Conservation (phyloP, 2,329 filamentous ascomycete species). For the Fusarium sp. region DNA sequence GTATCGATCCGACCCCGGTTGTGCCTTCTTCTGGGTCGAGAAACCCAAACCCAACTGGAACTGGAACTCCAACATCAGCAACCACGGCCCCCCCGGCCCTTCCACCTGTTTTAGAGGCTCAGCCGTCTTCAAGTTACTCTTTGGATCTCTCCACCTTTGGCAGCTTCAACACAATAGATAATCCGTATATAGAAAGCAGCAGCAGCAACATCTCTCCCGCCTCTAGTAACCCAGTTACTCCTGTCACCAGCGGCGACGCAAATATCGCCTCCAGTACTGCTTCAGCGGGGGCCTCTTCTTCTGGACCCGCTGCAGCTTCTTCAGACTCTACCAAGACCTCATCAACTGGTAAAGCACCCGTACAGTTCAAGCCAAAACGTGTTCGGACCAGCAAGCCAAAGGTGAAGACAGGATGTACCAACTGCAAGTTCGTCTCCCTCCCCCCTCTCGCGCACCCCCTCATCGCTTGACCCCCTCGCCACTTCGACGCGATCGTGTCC, state of each 20-base stretch:
- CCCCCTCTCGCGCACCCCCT: not conserved
- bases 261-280: slow-evolving; percentile 6
- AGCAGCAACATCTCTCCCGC: slow-evolving; percentile 35
- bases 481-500: slow-evolving; percentile 14
- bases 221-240: slow-evolving; percentile 32
- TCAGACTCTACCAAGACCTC: slow-evolving; percentile 10
- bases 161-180: slow-evolving; percentile 21
- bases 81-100: slow-evolving; percentile 8
- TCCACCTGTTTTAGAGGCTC: slow-evolving; percentile 14
- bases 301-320: slow-evolving; percentile 10
- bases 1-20: slow-evolving; percentile 10
- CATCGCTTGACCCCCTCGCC: slow-evolving; percentile 1
- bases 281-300: slow-evolving; percentile 8
- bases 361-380: slow-evolving; percentile 51
- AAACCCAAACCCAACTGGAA: slow-evolving; percentile 2
- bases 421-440: slow-evolving; percentile 71
- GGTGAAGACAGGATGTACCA: slow-evolving; percentile 74
- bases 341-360: slow-evolving; percentile 1
- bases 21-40: slow-evolving; percentile 21
- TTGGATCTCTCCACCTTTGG: slow-evolving; percentile 6
- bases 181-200: slow-evolving; percentile 28
- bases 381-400: slow-evolving; percentile 68
- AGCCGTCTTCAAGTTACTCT: slow-evolving; percentile 11
- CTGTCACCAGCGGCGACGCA: slow-evolving; percentile 9
- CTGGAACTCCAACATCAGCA: slow-evolving; percentile 5